Conservation (phyloP, 2,329 filamentous ascomycete species). For the Cladophialophora chaetospira region DNA sequence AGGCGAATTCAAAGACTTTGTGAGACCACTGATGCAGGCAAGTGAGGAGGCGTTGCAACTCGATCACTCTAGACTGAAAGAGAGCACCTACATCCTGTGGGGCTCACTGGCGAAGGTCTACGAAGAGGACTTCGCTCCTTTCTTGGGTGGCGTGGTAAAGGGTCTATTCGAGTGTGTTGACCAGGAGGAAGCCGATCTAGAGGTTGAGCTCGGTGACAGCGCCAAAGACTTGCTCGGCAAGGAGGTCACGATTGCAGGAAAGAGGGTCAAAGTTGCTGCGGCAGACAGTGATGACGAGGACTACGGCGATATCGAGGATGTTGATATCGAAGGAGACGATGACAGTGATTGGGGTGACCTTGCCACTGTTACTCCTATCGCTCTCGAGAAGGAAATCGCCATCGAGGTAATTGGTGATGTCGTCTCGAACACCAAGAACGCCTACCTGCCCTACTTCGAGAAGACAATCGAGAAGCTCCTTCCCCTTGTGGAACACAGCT, state of each 20-base stretch:
- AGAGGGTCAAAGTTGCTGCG: constrained; percentile 79
- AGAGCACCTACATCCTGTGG: constrained; percentile 98
- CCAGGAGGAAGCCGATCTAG: constrained; percentile 81
- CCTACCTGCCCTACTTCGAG: constrained; percentile 82
- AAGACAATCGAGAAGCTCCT: constrained; percentile 81
- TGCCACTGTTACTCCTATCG: constrained; percentile 81
- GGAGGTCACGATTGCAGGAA: constrained; percentile 76
- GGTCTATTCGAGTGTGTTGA: constrained; percentile 79
- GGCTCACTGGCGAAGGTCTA: constrained; percentile 93
- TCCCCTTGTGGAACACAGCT: constrained; percentile 81
- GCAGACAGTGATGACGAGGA: constrained; percentile 63
- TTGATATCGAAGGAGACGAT: constrained; percentile 69
- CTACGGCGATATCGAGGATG: constrained; percentile 56
- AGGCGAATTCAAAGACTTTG: constrained; percentile 85
- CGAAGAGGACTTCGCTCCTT: constrained; percentile 61
- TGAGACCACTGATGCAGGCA: constrained; percentile 84
- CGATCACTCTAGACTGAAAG: constrained; percentile 85
- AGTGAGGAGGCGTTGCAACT: constrained; percentile 89
- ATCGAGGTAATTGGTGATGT: constrained; percentile 93
- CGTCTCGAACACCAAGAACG: constrained; percentile 78
- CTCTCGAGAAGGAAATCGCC: constrained; percentile 95
- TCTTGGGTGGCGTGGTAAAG: constrained; percentile 50
- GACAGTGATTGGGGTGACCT: constrained; percentile 85
- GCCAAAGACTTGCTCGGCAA: constrained; percentile 73
- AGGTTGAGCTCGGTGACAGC: constrained; percentile 73